Evolutionary conservation across 139 green algal genomes (phyloP).

Genomic region (Chlorella sp.): DNA sequence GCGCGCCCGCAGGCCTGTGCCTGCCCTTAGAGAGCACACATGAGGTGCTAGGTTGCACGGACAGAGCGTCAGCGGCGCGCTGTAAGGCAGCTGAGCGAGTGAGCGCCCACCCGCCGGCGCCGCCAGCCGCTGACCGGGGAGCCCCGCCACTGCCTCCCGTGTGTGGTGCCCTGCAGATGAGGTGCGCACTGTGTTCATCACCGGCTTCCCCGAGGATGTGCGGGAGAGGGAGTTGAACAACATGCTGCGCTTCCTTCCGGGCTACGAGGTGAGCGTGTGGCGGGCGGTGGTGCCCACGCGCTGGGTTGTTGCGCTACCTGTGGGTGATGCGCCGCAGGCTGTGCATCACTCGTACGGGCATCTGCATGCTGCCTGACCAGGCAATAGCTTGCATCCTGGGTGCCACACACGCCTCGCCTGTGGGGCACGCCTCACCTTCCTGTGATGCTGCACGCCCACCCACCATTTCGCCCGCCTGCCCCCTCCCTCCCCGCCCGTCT

Average conservation of each 20-base stretch:
- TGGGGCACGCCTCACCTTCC: not conserved
- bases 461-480: not conserved
- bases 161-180: conserved; percentile 60
- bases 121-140: not conserved
- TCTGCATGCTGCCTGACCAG: too few species aligned
- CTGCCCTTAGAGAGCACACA: not conserved
- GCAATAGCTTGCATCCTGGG: too few species aligned
- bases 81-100: too few species aligned
- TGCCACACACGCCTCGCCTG: too few species aligned
- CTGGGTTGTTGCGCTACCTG: not conserved
- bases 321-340: not conserved
- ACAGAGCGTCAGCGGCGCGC: not conserved
- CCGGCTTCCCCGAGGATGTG: conserved; percentile 89
- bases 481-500: not conserved
- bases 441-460: not conserved
- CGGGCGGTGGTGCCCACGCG: not conserved
- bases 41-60: not conserved
- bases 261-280: conserved; percentile 80
- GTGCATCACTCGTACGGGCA: not conserved
- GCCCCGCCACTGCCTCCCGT: not conserved
- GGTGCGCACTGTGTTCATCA: conserved; percentile 89
- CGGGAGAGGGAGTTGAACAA: conserved; percentile 97
- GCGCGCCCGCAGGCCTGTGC: too few species aligned
- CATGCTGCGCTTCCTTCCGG: conserved; percentile 89
- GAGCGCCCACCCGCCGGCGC: not conserved